A percentile compares a stretch with the other conserved stretches of the same genome.
These are phyloP conservation scores for Paramecium primaurelia DNA, from an alignment of 73 alveolate species.

Conservation along the genomic window DNA sequence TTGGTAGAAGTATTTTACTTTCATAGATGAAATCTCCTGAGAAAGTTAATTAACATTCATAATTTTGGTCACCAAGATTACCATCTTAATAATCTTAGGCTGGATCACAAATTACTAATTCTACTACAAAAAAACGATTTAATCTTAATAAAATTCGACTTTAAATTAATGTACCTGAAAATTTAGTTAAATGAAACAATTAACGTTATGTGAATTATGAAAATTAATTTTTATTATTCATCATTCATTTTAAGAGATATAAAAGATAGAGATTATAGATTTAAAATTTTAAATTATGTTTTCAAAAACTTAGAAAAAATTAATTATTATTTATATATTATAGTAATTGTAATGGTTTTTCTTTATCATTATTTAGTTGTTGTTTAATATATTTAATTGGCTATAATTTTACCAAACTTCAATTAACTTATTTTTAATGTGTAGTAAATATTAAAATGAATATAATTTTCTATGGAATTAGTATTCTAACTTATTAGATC, in stretches of 20 bases:
- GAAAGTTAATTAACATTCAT: not conserved
- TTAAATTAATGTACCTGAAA: not conserved
- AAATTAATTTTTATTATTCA: not conserved
- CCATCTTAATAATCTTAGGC: not conserved
- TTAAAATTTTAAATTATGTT: no score
- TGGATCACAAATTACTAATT: not conserved
- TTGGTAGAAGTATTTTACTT: not conserved
- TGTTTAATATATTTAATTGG: not conserved
- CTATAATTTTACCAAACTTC: not conserved
- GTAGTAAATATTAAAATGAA: not conserved
- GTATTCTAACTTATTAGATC: not conserved
- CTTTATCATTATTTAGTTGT: not conserved
- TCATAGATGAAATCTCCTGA: not conserved
- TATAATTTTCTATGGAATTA: not conserved
- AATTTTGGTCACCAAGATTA: not conserved
- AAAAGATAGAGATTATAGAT: no score
- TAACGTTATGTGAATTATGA: not conserved
- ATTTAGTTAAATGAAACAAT: not conserved
- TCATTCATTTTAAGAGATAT: no score
- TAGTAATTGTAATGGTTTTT: not conserved
- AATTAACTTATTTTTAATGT: not conserved
- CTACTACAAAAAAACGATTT: not conserved
- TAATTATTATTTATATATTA: no score
- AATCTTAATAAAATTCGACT: not conserved
- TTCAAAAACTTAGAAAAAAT: no score